phyloP scores from a whole-genome alignment of 202 grass and related monocot genomes.

The Alloteropsis angusta region DNA sequence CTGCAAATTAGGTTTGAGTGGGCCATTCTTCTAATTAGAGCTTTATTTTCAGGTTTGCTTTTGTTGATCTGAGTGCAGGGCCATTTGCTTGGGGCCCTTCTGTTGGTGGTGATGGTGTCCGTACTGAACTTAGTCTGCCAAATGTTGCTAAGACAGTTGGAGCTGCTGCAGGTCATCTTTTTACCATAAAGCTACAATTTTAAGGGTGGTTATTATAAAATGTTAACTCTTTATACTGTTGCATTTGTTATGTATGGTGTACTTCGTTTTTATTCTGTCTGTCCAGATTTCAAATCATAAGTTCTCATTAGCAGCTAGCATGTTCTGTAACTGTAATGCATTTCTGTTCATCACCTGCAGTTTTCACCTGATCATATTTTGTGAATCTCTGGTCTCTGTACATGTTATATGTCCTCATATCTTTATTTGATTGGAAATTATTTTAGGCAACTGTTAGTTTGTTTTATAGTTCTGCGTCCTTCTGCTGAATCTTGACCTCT shows the following conservation, averaged over 20 bases:
- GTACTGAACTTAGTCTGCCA: slow-evolving; percentile 86
- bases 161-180: slow-evolving; percentile 51
- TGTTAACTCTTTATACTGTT: neutral
- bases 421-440: neutral
- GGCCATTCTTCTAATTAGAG: slow-evolving; percentile 12
- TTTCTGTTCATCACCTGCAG: neutral
- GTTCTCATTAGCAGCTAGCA: neutral
- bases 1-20: neutral
- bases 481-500: neutral
- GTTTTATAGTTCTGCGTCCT: neutral
- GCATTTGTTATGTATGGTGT: neutral
- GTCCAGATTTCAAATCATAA: neutral
- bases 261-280: neutral
- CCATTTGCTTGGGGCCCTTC: slow-evolving; percentile 93
- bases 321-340: neutral
- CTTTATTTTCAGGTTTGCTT: slow-evolving; percentile 72
- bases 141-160: slow-evolving; percentile 80
- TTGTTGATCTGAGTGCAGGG: slow-evolving; percentile 92
- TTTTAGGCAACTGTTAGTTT: neutral
- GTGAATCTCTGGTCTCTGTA: neutral
- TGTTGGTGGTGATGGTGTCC: slow-evolving; percentile 93
- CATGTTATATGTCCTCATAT: neutral
- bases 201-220: neutral
- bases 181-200: neutral
- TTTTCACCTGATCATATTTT: neutral